Conservation (phyloP, 345 rosid genomes). For the Dovyalis caffra region DNA sequence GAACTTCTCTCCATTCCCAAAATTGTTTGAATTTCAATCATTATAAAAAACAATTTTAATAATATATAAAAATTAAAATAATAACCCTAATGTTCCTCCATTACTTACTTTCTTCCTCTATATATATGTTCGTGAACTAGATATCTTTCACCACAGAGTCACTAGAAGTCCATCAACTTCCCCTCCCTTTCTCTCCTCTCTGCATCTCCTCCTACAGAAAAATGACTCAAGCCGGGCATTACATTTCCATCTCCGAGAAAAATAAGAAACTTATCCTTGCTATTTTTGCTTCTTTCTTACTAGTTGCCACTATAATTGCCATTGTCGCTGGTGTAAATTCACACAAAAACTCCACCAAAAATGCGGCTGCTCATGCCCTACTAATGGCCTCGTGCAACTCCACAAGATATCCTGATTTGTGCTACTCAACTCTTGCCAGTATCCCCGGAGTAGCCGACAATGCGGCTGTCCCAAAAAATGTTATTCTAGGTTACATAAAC, state of each 20-base stretch:
- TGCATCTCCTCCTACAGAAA: not conserved
- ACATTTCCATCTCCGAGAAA: slow-evolving; percentile 21
- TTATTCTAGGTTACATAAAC: not conserved
- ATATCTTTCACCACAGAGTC: not conserved
- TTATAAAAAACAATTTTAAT: not conserved
- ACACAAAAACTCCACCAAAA: too few relatives aligned
- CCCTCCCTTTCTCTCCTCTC: not conserved
- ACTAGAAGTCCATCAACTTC: too few relatives aligned
- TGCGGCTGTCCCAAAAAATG: too few relatives aligned
- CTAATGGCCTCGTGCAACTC: too few relatives aligned
- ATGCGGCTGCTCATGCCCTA: slow-evolving; percentile 44
- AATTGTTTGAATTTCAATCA: too few relatives aligned
- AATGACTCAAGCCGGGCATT: slow-evolving; percentile 24
- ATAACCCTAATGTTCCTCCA: too few relatives aligned
- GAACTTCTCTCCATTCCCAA: too few relatives aligned
- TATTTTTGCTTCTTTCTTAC: slow-evolving; percentile 35
- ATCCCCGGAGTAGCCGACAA: too few relatives aligned
- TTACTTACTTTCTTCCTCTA: not conserved
- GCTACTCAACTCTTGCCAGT: too few relatives aligned
- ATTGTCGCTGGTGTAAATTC: slow-evolving; percentile 41
- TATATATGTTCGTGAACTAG: not conserved
- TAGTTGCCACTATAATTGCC: slow-evolving; percentile 43
- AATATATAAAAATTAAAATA: not conserved
- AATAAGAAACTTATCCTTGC: slow-evolving; percentile 34
- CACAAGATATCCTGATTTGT: too few relatives aligned